Conservation (phyloP, 1,284 basidiomycete genomes). For the Cryptococcus sp. region DNA sequence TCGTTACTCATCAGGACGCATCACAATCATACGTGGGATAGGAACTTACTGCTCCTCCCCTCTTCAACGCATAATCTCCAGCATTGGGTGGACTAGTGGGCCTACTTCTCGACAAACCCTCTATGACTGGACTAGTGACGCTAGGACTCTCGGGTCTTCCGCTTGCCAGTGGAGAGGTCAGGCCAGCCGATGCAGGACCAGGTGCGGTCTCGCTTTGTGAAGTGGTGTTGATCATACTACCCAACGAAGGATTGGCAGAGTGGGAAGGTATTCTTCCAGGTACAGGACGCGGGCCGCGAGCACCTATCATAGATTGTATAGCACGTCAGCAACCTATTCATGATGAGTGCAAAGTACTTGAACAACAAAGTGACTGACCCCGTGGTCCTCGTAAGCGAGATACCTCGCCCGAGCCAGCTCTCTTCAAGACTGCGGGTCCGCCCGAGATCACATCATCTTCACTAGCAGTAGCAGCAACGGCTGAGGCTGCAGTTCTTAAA, state of each 20-base stretch:
- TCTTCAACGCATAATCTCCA: slow-evolving; percentile 14
- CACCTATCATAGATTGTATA: slow-evolving; percentile 15
- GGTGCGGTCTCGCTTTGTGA: not conserved
- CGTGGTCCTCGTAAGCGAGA: slow-evolving; percentile 47
- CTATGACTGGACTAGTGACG: too few relatives aligned
- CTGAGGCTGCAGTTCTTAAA: slow-evolving; percentile 4
- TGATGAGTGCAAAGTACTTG: not conserved
- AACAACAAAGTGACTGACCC: slow-evolving; percentile 14
- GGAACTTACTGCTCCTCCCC: slow-evolving; percentile 16
- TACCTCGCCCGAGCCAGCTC: slow-evolving; percentile 57
- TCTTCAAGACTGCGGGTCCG: slow-evolving; percentile 47
- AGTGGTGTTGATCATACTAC: slow-evolving; percentile 4
- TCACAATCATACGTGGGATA: not conserved
- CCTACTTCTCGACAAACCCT: slow-evolving; percentile 12
- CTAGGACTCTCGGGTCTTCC: slow-evolving; percentile 1
- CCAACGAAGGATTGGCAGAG: slow-evolving; percentile 10
- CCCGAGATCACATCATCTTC: slow-evolving; percentile 27
- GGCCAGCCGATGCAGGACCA: not conserved
- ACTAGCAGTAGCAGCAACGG: slow-evolving; percentile 7
- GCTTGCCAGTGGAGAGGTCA: slow-evolving; percentile 1
- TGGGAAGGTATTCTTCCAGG: slow-evolving; percentile 25
- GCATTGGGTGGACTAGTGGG: slow-evolving; percentile 7
- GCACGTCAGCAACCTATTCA: not conserved
- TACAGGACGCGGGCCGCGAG: slow-evolving; percentile 42
- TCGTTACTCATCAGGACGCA: not conserved